Percentiles rank a stretch among this genome's conserved stretches.
Conservation (phyloP, 768 basidiomycete species). For the Russula compacta region DNA sequence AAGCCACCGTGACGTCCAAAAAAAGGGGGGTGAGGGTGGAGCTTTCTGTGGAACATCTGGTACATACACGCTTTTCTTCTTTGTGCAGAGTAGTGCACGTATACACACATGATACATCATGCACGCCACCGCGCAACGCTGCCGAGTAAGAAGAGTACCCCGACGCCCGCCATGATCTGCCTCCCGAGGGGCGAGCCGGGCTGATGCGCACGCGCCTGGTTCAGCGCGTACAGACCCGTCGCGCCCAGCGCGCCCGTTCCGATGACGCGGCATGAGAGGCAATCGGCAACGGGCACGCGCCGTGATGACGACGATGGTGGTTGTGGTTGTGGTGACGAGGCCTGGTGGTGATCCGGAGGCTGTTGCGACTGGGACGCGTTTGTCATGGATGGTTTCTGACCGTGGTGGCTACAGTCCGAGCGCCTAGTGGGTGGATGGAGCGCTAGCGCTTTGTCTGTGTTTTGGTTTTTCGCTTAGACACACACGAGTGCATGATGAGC, state of each 20-base stretch:
- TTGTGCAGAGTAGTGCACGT: background rate
- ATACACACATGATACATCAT: background rate
- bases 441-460: no score
- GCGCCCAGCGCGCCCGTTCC: constrained; percentile 55
- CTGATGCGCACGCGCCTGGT: constrained; percentile 51
- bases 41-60: no score
- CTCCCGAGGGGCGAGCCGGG: constrained; percentile 56
- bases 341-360: background rate
- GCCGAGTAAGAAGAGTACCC: constrained; percentile 30
- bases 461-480: no score
- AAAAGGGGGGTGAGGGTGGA: background rate
- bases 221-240: constrained; percentile 59
- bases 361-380: background rate
- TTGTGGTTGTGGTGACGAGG: background rate
- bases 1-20: background rate
- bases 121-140: constrained; percentile 15
- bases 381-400: background rate
- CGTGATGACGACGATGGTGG: background rate
- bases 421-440: no score
- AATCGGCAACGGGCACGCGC: constrained; percentile 31
- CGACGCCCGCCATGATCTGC: constrained; percentile 50
- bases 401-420: no score
- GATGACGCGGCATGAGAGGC: constrained; percentile 60
- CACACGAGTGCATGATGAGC: no score
- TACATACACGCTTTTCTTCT: no score